A percentile compares a stretch with the other conserved stretches of the same genome.
Conservation (phyloP, 2,329 filamentous ascomycete genomes). For the Colletotrichum navitas region DNA sequence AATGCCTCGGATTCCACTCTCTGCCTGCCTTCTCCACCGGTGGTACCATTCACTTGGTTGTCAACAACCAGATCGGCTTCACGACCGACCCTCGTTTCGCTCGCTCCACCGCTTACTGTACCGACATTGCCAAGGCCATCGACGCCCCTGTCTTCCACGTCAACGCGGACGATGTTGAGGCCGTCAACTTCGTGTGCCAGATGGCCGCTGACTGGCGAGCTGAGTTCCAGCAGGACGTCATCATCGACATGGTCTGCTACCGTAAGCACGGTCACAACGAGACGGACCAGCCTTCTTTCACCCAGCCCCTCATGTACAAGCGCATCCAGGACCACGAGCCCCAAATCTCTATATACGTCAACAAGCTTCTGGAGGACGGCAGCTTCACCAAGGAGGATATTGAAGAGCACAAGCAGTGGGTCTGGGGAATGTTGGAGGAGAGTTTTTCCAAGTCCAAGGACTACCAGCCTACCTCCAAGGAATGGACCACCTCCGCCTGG, state of each 20-base stretch:
- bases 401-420: constrained; percentile 99
- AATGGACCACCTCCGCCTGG: constrained; percentile 99
- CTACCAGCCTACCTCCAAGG: constrained; percentile 94
- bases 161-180: constrained; percentile 98
- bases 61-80: constrained; percentile 99
- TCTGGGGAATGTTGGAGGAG: constrained; percentile 98
- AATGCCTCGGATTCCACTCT: constrained; percentile 97
- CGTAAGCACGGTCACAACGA: constrained; percentile 99
- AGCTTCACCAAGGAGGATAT: constrained; percentile 98
- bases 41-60: constrained; percentile 95
- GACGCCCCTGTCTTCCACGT: constrained; percentile 99
- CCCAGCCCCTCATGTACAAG: constrained; percentile 99
- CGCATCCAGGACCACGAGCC: constrained; percentile 87
- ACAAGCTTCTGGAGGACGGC: constrained; percentile 90
- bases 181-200: constrained; percentile 98
- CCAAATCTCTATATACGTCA: constrained; percentile 90
- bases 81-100: constrained; percentile 98
- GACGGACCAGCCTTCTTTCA: constrained; percentile 99
- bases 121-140: constrained; percentile 98
- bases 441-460: constrained; percentile 98
- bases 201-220: constrained; percentile 97
- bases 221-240: constrained; percentile 98
- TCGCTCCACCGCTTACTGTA: constrained; percentile 98
- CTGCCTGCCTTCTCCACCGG: constrained; percentile 97
- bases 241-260: constrained; percentile 99